Base-by-base conservation (phyloP, 139 green algal species). In the Pycnococcus provasolii region DNA sequence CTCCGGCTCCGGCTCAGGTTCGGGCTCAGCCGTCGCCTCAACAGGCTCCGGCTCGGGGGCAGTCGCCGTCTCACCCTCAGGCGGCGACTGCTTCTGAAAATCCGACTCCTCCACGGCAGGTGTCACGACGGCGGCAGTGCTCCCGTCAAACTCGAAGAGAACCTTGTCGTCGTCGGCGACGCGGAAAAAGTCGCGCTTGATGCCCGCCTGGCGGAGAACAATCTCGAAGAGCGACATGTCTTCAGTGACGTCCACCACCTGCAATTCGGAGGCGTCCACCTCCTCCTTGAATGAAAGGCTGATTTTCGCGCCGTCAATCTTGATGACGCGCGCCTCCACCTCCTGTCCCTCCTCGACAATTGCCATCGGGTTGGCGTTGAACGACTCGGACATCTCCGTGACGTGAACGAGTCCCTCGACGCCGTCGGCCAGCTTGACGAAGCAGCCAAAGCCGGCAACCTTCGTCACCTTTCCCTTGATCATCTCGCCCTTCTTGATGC, bases 341-440 rank as follows among this genome's bases (percentile, higher is more conserved):
- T 81, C 72, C 42, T 86, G 51, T 40, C 77, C 84, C 51, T 75
- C 69, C 3, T 60, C 68, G 11, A 83, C 46, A 3, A 77, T 40
- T 54, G 52, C 43, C n/a, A 53, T 15, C 40, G 65, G 44, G 57
- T 71, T 54, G 45, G 61, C 39, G 11, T 76, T 2, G 1, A 60
- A 51, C 15, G 76, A 77, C 46, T 77, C 80, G 3, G 71, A 77
- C 46, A 89, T 80, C 77, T 92, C 78, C 8, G 63, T 76, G 37
- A 77, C 62, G 64, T 90, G 84, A 47, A 94, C 76, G 63, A 92
- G 78, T 42, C 77, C 87, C 45, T 82, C 78, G 26, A 82, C 59
- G 66, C 81, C 83, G 6, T 85, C 83, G 39, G 64, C 69, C 5
- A 91, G 53, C 47, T 87, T 79, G 41, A 94, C 61, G 54, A 94